These are phyloP conservation scores for Trypanosoma platydactyli DNA, from an alignment of 208 protist genomes.

Conservation along the genomic window DNA sequence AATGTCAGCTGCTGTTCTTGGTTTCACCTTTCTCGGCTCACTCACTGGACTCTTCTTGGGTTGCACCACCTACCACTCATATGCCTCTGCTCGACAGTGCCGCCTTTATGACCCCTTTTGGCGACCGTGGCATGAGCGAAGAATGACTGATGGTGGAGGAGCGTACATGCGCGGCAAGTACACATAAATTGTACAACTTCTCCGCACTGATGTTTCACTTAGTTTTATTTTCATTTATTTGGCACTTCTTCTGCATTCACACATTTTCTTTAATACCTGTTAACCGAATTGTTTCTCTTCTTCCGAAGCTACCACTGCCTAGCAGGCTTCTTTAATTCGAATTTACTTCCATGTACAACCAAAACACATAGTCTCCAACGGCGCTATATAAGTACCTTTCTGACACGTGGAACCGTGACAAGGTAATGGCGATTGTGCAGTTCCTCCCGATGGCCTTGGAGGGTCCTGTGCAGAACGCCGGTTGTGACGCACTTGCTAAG, in stretches of 20 bases:
- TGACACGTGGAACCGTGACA: slow-evolving; percentile 78
- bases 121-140: slow-evolving; percentile 74
- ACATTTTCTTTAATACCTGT: too few relatives aligned
- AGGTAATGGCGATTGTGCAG: slow-evolving; percentile 88
- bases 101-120: slow-evolving; percentile 77
- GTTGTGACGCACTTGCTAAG: slow-evolving; percentile 59
- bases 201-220: neutral
- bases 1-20: slow-evolving; percentile 37
- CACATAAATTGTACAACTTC: slow-evolving; percentile 26
- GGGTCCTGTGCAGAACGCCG: slow-evolving; percentile 50
- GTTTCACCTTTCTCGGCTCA: slow-evolving; percentile 32
- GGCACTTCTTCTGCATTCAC: too few relatives aligned
- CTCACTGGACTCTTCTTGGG: slow-evolving; percentile 47
- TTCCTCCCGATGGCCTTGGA: slow-evolving; percentile 79
- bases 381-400: slow-evolving; percentile 52
- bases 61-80: slow-evolving; percentile 65
- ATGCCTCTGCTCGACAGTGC: slow-evolving; percentile 48
- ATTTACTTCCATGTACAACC: too few relatives aligned
- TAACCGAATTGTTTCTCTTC: too few relatives aligned
- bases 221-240: neutral
- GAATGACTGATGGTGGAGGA: slow-evolving; percentile 42
- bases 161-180: slow-evolving; percentile 73
- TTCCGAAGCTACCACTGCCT: too few relatives aligned
- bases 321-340: too few relatives aligned
- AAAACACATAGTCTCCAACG: slow-evolving; percentile 11